Percentiles rank a stretch among this genome's conserved stretches.
phyloP scores from a whole-genome alignment of 73 alveolate species.

The Tetrahymena borealis region DNA sequence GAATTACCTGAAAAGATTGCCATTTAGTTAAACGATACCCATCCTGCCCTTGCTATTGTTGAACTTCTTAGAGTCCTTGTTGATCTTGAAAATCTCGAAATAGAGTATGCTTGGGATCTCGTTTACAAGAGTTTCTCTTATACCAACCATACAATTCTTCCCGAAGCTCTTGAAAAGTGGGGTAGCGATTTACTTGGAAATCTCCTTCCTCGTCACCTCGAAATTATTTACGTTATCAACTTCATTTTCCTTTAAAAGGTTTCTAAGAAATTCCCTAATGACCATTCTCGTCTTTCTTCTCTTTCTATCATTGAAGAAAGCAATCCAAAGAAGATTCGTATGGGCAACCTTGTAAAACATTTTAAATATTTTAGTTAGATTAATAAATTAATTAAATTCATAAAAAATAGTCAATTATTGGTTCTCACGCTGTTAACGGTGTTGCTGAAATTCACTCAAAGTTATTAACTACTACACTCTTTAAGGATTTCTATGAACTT shows the following conservation, averaged over 20 bases:
- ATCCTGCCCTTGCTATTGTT: conserved; percentile 84
- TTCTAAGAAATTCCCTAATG: conserved; percentile 25
- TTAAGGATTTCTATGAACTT: conserved; percentile 52
- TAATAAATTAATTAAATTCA: background rate
- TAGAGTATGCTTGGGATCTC: conserved; percentile 66
- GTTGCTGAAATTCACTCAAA: conserved; percentile 87
- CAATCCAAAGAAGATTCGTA: conserved; percentile 70
- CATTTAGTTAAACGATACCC: conserved; percentile 81
- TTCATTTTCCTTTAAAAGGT: conserved; percentile 64
- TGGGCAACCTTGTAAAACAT: conserved; percentile 67
- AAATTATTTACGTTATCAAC: conserved; percentile 64
- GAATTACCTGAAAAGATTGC: conserved; percentile 68
- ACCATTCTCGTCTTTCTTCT: conserved; percentile 39
- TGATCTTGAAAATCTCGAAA: conserved; percentile 49
- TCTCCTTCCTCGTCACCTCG: conserved; percentile 82
- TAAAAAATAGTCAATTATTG: conserved; percentile 39
- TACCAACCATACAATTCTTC: conserved; percentile 80
- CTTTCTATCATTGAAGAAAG: conserved; percentile 65
- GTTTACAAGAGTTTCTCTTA: conserved; percentile 56
- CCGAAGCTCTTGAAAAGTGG: conserved; percentile 90
- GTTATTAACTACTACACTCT: conserved; percentile 56
- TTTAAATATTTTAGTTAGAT: background rate
- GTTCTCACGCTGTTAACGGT: conserved; percentile 79
- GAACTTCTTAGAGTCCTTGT: conserved; percentile 76
- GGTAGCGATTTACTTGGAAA: conserved; percentile 67